phyloP scores from a whole-genome alignment of 306 rosid genomes.

The Cicer yamashitae region DNA sequence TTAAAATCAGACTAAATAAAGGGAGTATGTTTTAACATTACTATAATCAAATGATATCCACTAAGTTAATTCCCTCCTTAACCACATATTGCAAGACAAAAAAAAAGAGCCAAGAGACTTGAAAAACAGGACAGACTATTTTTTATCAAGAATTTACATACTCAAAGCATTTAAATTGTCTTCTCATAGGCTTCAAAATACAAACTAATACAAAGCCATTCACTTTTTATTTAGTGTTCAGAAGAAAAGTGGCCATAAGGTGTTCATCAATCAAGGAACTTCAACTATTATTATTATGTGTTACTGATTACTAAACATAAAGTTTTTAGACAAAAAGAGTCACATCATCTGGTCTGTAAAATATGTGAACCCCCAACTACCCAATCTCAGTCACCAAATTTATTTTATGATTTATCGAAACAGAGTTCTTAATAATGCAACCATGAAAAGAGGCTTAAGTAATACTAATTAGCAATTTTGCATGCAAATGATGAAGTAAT shows the following conservation, averaged over 20 bases:
- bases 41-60: too few species aligned
- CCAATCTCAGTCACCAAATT: background rate
- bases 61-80: slow-evolving; percentile 5
- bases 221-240: background rate
- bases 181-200: background rate
- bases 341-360: background rate
- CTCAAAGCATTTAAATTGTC: background rate
- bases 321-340: background rate
- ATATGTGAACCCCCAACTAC: background rate
- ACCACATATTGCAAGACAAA: slow-evolving; percentile 6
- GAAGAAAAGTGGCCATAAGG: background rate
- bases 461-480: background rate
- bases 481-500: background rate
- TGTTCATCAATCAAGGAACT: background rate
- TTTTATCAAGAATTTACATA: background rate
- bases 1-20: too few species aligned
- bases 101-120: slow-evolving; percentile 21
- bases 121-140: slow-evolving; percentile 28
- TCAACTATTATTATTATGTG: background rate
- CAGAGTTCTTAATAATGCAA: background rate
- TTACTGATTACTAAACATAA: background rate
- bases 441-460: slow-evolving; percentile 5
- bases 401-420: background rate
- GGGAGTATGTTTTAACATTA: too few species aligned
- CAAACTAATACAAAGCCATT: background rate